phyloP scores from a whole-genome alignment of 1,284 basidiomycete species.

The Cerrena zonata region DNA sequence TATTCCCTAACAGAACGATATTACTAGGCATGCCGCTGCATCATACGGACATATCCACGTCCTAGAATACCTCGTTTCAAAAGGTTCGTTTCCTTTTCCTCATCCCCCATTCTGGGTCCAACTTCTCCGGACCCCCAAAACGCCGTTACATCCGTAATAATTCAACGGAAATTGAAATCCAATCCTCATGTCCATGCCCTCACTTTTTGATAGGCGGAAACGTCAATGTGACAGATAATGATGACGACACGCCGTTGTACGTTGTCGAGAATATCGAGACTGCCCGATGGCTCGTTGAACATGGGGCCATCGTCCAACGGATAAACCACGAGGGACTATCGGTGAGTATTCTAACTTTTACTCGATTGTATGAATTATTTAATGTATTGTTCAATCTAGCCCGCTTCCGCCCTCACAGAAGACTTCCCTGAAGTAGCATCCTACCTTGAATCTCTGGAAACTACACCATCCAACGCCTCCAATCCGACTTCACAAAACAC shows the following conservation, averaged over 20 bases:
- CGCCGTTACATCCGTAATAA: slow-evolving; percentile 10
- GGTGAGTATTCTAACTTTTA: slow-evolving; percentile 41
- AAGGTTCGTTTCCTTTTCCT: slow-evolving; percentile 38
- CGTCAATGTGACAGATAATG: slow-evolving; percentile 79
- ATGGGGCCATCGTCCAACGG: slow-evolving; percentile 66
- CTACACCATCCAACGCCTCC: slow-evolving; percentile 8
- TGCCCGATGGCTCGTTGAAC: slow-evolving; percentile 72
- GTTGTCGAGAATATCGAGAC: slow-evolving; percentile 81
- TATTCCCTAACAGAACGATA: slow-evolving; percentile 4
- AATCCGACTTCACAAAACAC: slow-evolving; percentile 13
- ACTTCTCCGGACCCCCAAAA: no score
- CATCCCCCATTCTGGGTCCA: slow-evolving; percentile 12
- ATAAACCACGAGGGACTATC: slow-evolving; percentile 70
- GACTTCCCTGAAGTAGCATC: slow-evolving; percentile 76
- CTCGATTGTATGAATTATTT: background rate
- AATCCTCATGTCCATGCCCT: background rate
- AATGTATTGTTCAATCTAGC: slow-evolving; percentile 36
- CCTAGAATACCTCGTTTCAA: slow-evolving; percentile 72
- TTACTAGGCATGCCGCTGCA: slow-evolving; percentile 81
- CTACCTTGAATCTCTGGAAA: slow-evolving; percentile 44
- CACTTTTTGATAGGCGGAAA: slow-evolving; percentile 58
- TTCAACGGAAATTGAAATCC: background rate
- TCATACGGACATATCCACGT: slow-evolving; percentile 81
- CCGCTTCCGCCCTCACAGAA: slow-evolving; percentile 68
- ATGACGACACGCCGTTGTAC: slow-evolving; percentile 88